Conservation (phyloP, 345 rosid genomes). For the Erysimum cheiranthoides region DNA sequence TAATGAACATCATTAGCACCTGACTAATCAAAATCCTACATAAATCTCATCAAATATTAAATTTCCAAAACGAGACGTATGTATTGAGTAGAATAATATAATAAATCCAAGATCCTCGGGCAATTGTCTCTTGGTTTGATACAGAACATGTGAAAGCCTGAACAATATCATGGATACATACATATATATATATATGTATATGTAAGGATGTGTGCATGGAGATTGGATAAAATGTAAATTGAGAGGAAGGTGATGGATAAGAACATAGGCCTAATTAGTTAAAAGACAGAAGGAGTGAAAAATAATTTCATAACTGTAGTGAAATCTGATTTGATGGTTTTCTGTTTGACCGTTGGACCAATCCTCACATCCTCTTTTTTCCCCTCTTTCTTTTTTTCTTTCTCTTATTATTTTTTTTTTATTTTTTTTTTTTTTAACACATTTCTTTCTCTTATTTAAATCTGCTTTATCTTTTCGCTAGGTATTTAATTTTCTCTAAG, state of each 20-base stretch:
- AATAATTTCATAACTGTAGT: constrained; percentile 33
- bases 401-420: too few relatives aligned
- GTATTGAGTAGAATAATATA: constrained; percentile 24
- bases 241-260: constrained; percentile 33
- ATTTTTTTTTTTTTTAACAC: too few relatives aligned
- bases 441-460: neutral
- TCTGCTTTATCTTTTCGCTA: neutral
- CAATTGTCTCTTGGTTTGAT: constrained; percentile 41
- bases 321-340: constrained; percentile 46
- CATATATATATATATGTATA: neutral
- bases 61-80: constrained; percentile 25
- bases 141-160: constrained; percentile 45
- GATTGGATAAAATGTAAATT: constrained; percentile 32
- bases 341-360: constrained; percentile 52
- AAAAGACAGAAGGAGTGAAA: constrained; percentile 43
- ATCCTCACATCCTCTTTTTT: constrained; percentile 23
- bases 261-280: constrained; percentile 44
- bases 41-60: constrained; percentile 7
- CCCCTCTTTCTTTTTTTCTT: neutral
- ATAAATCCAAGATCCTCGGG: constrained; percentile 35
- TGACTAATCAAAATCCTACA: constrained; percentile 26
- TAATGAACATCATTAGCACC: constrained; percentile 37
- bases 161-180: constrained; percentile 22
- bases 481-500: neutral
- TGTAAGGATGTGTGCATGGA: constrained; percentile 24